Percentiles rank a stretch among this genome's conserved stretches.
Conservation (phyloP, 345 rosid species). For the Pistacia atlantica region DNA sequence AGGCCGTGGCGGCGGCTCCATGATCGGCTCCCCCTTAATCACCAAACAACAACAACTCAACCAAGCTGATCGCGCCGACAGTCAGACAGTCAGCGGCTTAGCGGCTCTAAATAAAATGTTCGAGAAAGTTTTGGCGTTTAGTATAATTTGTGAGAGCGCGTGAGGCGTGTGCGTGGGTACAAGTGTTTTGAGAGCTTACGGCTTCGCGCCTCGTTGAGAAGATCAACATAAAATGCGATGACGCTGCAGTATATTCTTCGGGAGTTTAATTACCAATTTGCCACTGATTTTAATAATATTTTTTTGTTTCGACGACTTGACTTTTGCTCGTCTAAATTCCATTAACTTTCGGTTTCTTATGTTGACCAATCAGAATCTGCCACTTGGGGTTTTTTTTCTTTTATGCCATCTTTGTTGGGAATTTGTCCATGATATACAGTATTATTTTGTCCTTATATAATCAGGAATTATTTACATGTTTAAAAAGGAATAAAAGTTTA, state of each 20-base stretch:
- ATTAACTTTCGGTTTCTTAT: background rate
- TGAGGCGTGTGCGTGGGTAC: no score
- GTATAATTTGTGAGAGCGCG: no score
- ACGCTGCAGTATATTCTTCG: background rate
- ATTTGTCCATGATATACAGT: no score
- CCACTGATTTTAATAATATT: background rate
- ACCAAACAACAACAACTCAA: no score
- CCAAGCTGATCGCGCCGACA: no score
- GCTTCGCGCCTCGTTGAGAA: conserved; percentile 31
- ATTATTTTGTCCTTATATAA: no score
- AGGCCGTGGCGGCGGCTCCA: conserved; percentile 27
- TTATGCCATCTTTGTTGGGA: background rate
- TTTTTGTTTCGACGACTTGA: background rate
- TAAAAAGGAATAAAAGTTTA: no score
- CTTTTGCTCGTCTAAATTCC: background rate
- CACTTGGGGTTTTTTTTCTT: background rate
- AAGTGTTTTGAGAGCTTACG: background rate
- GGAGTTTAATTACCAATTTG: background rate
- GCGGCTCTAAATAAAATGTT: background rate
- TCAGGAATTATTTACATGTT: no score
- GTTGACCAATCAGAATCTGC: background rate
- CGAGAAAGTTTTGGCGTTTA: no score
- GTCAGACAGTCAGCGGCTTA: background rate
- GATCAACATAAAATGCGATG: conserved; percentile 8
- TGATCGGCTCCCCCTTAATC: background rate